Evolutionary conservation across 257 asterid species (phyloP).

Genomic region (Craterostigma plantagineum): DNA sequence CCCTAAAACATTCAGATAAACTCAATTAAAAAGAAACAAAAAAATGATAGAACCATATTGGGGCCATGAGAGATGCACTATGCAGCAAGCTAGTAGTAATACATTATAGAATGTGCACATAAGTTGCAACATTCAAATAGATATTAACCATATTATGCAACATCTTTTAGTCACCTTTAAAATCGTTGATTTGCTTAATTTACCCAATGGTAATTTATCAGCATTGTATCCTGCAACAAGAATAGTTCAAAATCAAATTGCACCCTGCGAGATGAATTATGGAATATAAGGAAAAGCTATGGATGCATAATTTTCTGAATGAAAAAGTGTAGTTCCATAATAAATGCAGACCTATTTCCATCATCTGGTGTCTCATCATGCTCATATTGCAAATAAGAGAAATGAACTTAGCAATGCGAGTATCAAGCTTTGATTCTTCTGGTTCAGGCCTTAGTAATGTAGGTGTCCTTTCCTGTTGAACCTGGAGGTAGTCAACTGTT

Average conservation of each 20-base stretch:
- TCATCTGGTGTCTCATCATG: conserved; percentile 97
- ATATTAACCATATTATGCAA: background rate
- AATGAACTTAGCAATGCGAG: conserved; percentile 65
- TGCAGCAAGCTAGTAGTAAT: no score
- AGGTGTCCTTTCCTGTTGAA: conserved; percentile 12
- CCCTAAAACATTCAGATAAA: conserved; percentile 33
- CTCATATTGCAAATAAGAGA: conserved; percentile 74
- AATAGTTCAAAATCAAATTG: background rate
- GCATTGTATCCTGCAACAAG: conserved; percentile 64
- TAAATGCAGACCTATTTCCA: conserved; percentile 59
- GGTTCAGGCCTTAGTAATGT: conserved; percentile 17
- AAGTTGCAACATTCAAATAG: no score
- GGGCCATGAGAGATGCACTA: conserved; percentile 3
- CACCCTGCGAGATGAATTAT: background rate
- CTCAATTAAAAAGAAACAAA: background rate
- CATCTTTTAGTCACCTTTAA: conserved; percentile 40
- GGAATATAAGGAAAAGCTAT: background rate
- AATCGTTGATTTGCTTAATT: conserved; percentile 81
- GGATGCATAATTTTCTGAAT: conserved; percentile 1
- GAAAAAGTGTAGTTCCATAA: background rate
- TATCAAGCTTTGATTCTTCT: conserved; percentile 60
- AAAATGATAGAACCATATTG: background rate
- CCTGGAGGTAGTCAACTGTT: conserved; percentile 18
- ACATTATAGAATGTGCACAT: no score
- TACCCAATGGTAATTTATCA: conserved; percentile 82